Evolutionary conservation across 2,329 filamentous ascomycete genomes (phyloP), one percentile per base, ranked within the genome.

Genomic region (Xylaria sp.): DNA sequence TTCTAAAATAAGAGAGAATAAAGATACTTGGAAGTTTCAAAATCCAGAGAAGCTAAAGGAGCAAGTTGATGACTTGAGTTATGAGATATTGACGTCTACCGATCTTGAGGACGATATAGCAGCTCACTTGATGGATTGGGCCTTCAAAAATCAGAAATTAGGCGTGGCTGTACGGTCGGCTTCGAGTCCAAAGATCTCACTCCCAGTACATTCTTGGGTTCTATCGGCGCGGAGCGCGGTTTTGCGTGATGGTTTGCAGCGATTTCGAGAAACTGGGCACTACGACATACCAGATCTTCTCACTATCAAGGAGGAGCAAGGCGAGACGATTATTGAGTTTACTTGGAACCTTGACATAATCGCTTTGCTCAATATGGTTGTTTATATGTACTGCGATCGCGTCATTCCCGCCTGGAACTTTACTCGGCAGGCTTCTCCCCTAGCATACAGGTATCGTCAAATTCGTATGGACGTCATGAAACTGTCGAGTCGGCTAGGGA

Each of bases 341-440:
- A 82, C 88, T 21, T 86, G 86, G 11, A 80, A 88, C 1, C 75
- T 95, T 12, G 94, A 98, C 76, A 85, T 96, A 45, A 83, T 97
- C 39, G 91, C 93, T 0, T 77, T 98, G 6, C 82, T 97, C 65
- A 95, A 97, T 73, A 74, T 98, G 9, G 87, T 92, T 0, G 83
- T 95, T 9, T 98, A 93, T 75, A 77, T 91, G 7, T 98, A 98
- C 78, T 90, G 90, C 5, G 96, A 98, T 76, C 85, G 84, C 3
- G 82, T 94, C 17, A 85, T 97, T 36, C 93, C 96, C 67, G 92
- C 94, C 19, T 98, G 96, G 96, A 92, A 94, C 72, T 90, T 92
- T 70, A 90, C 90, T 4, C 88, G 86, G 6, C 87, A 90, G 69
- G 86, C 88, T 21, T 87, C 90, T 2, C 82, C 87, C 11, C 83